Evolutionary conservation across 352 stramenopile species (phyloP), one percentile per base, ranked within the genome.

Genomic region (Achlya hypogyna): DNA sequence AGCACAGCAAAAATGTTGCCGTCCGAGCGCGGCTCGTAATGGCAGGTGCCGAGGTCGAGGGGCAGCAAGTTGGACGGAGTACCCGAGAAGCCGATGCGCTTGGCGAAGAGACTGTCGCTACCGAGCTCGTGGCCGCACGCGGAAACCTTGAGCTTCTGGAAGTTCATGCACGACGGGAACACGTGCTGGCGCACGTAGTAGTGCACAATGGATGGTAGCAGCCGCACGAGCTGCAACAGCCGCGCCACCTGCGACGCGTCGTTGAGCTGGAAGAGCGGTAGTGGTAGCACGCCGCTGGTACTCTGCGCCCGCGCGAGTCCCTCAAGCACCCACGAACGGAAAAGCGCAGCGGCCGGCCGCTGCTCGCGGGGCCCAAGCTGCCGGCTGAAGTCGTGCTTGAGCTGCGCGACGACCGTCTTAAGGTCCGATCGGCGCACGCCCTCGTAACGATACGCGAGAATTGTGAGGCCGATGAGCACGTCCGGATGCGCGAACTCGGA

Each of bases 401-500:
- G 60, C 66, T 95, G 84, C 10, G 84, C 90, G n/a, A 96, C 76
- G 58, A 96, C 88, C 5, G 85, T 81, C 14, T 88, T 78, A 32
- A 93, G 78, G 72, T 96, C 87, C 1, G 81, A 89, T 14, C 88
- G 74, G 25, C 87, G 83, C 38, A 96, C 87, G 20, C 88, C 86
- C 79, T 96, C 88, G 58, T 96, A 97, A 0, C 90, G 86, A 72
- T 96, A 97, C 5, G 89, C 88, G 45, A 97, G 69, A 65, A 96
- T 89, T 1, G 90, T 96, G 27, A 97, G 70, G 0, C 90, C 90
- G 56, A 97, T 97, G 23, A 98, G 71, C 5, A 98, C 95, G 69
- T 99, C 98, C 6, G 98, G 97, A 63, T 99, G 97, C 8, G 96
- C 97, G 71, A 99, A 99, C 75, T 99, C 97, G 29, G 94, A 99